A percentile compares a stretch with the other conserved stretches of the same genome.
phyloP scores from a whole-genome alignment of 1,284 basidiomycete species.

The Spongiforma sp. region DNA sequence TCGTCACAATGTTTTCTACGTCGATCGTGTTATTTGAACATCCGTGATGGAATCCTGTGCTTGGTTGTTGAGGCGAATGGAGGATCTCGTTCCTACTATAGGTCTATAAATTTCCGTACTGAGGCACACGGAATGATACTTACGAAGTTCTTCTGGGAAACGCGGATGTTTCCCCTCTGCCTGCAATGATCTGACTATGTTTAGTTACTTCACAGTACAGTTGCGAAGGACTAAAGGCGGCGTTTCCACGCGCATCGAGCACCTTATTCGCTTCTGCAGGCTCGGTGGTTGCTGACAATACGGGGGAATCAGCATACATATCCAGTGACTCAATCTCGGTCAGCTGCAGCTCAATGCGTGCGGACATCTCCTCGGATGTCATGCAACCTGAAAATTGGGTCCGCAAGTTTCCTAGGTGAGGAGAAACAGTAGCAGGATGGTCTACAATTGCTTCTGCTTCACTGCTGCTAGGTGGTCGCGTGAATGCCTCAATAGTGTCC shows the following conservation, averaged over 20 bases:
- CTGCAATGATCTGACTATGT: background rate
- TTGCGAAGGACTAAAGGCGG: background rate
- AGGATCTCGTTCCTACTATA: slow-evolving; percentile 9
- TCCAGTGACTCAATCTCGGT: background rate
- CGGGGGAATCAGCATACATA: background rate
- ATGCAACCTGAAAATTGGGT: background rate
- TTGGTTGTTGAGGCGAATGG: background rate
- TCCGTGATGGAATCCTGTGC: background rate
- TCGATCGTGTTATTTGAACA: background rate
- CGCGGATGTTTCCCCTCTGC: background rate
- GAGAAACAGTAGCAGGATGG: background rate
- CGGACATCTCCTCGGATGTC: background rate
- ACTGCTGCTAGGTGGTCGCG: slow-evolving; percentile 1
- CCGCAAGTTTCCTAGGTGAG: background rate
- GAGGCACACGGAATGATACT: background rate
- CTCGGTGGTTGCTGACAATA: background rate
- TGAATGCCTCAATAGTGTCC: slow-evolving; percentile 1
- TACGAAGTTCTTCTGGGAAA: slow-evolving; percentile 4
- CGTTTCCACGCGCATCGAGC: background rate
- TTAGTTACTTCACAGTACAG: background rate
- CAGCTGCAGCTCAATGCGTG: background rate
- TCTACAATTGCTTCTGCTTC: background rate
- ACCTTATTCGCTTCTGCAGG: background rate
- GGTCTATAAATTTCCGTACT: slow-evolving; percentile 1
- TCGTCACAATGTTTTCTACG: background rate